Evolutionary conservation across 1,284 basidiomycete species (phyloP), one percentile per base, ranked within the genome.

Genomic region (Vanrija humicola): DNA sequence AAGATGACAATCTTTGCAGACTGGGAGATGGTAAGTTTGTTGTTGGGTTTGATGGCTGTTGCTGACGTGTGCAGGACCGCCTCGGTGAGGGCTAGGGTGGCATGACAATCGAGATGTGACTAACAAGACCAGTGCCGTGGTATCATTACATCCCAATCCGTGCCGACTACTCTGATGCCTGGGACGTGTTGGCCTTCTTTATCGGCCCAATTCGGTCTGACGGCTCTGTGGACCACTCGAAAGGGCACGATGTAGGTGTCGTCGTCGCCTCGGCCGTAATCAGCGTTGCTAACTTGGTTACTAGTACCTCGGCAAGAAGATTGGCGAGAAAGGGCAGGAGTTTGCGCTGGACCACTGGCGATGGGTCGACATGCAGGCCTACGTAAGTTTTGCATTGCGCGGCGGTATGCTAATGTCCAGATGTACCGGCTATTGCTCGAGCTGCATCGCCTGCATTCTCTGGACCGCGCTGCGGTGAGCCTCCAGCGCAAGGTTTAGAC

Each of bases 181-280:
- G 78, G 69, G 78, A 79, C 58, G 71, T 77, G 48, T 74, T 79
- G 68, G 74, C 76, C 5, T 79, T 77, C 68, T 79, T 79, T 46
- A 67, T 75, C 21, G 78, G 78, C 9, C 72, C 73, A 0, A 61
- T 74, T 1, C 68, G 70, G 29, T 62, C 69, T 18, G 56, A 68
- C 38, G 74, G 75, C 29, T 55, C 64, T 21, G 61, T 76, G 38
- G 72, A 76, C 58, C 64, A 65, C 38, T 48, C 59, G 5, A 69
- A 64, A 43, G 74, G 75, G 18, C 34, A 34, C 12, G 34, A 34
- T 15, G 34, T 34, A 10, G 14, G 34, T 34, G 12, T 34, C 12
- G 34, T 34, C 9, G 34, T 15, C 34, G 21, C 21, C 12, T 1
- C 12, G n/a, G n/a, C n/a, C n/a, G n/a, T n/a, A n/a, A 34, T 23